A percentile compares a stretch with the other conserved stretches of the same genome.
phyloP scores from a whole-genome alignment of 129 eudicot genomes.

The Cynara cardunculus region DNA sequence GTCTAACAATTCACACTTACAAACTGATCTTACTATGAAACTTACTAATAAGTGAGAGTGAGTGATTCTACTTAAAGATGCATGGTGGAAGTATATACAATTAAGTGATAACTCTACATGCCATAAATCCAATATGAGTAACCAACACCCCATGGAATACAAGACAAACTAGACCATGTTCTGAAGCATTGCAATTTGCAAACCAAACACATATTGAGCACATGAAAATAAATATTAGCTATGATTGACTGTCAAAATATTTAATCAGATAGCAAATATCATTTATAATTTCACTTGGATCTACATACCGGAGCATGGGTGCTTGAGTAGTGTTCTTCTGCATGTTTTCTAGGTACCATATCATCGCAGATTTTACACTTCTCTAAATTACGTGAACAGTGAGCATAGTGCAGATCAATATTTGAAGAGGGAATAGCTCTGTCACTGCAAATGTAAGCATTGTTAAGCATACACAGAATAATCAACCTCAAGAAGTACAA shows the following conservation, averaged over 20 bases:
- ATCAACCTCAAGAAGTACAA: neutral
- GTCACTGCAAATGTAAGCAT: constrained; percentile 42
- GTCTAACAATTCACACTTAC: neutral
- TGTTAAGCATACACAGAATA: neutral
- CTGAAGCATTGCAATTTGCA: neutral
- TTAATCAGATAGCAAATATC: neutral
- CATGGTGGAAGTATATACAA: neutral
- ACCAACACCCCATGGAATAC: neutral
- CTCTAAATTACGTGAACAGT: constrained; percentile 75
- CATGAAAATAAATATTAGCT: neutral
- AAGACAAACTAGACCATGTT: neutral
- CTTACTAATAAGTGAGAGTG: neutral
- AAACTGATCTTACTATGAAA: neutral
- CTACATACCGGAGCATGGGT: constrained; percentile 76
- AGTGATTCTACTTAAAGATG: neutral
- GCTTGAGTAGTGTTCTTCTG: constrained; percentile 69
- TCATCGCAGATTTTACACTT: constrained; percentile 75
- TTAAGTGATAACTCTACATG: too few species aligned
- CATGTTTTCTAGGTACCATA: constrained; percentile 65
- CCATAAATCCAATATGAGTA: neutral
- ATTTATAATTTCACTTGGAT: constrained; percentile 6
- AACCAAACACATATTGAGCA: neutral
- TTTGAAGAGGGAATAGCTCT: constrained; percentile 71
- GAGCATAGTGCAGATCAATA: constrained; percentile 72
- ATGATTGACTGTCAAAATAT: neutral